Percentiles rank a stretch among this genome's conserved stretches.
phyloP scores from a whole-genome alignment of 2,329 filamentous ascomycete genomes.

The Epichloe festucae region DNA sequence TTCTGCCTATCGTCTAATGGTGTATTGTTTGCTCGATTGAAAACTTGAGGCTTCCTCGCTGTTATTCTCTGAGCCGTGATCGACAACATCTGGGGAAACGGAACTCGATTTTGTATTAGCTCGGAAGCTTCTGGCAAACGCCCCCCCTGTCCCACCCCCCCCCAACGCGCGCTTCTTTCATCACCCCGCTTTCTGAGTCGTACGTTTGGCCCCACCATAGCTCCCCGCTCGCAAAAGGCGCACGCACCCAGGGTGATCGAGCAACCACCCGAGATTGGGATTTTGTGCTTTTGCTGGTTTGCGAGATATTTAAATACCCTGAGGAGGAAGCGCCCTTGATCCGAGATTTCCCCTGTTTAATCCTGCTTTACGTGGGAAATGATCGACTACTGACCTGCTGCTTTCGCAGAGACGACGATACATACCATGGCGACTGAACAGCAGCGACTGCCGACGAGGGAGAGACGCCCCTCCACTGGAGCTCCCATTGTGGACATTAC shows the following conservation, averaged over 20 bases:
- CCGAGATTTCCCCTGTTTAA: neutral
- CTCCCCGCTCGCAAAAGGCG: neutral
- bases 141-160: neutral
- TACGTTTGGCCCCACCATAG: constrained; percentile 4
- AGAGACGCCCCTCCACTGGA: constrained; percentile 70
- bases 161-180: neutral
- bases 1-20: too few species aligned
- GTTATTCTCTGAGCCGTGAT: too few species aligned
- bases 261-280: too few species aligned
- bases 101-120: neutral
- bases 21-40: too few species aligned
- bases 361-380: too few species aligned
- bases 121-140: neutral
- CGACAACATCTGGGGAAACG: neutral
- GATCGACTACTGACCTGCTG: neutral
- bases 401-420: neutral
- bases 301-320: neutral
- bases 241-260: too few species aligned
- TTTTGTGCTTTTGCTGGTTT: neutral
- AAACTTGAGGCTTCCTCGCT: too few species aligned
- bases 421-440: constrained; percentile 22
- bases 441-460: constrained; percentile 38
- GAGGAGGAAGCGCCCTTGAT: neutral
- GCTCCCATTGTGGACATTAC: constrained; percentile 78
- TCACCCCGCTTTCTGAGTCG: neutral